phyloP scores from a whole-genome alignment of 306 rosid species.

The Begonia peltatifolia region DNA sequence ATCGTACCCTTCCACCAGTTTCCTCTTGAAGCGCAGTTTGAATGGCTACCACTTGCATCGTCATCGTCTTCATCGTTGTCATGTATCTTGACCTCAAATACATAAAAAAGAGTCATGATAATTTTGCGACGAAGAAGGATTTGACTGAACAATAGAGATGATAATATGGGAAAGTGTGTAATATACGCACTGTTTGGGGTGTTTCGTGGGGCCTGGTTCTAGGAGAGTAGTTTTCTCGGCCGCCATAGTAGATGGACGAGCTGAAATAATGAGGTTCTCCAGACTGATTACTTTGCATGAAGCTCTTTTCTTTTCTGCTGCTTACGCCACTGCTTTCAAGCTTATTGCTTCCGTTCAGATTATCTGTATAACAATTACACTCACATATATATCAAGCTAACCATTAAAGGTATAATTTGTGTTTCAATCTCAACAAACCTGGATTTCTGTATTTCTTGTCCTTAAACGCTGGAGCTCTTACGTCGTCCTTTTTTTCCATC shows the following conservation, averaged over 20 bases:
- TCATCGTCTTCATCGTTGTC: constrained; percentile 19
- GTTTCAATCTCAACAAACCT: constrained; percentile 7
- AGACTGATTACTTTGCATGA: constrained; percentile 22
- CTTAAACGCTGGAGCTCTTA: constrained; percentile 9
- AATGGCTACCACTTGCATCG: constrained; percentile 32
- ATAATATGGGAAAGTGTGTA: too few relatives aligned
- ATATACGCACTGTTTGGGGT: constrained; percentile 31
- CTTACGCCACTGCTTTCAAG: constrained; percentile 15
- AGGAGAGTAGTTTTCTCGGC: constrained; percentile 71
- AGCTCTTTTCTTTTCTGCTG: constrained; percentile 18
- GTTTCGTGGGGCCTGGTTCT: constrained; percentile 38
- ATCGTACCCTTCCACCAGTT: constrained; percentile 91
- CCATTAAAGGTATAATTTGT: neutral
- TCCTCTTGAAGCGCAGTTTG: constrained; percentile 57
- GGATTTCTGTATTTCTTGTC: constrained; percentile 11
- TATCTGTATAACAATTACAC: constrained; percentile 5
- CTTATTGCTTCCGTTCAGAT: constrained; percentile 13
- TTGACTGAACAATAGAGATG: too few relatives aligned
- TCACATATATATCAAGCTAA: neutral
- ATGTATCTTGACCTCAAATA: constrained; percentile 40
- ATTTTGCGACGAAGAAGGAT: too few relatives aligned
- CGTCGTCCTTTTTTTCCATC: constrained; percentile 12
- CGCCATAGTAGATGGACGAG: constrained; percentile 80
- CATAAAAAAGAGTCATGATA: neutral
- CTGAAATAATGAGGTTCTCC: constrained; percentile 48